These are phyloP conservation scores for Trichoderma arundinaceum DNA, from an alignment of 2,329 filamentous ascomycete species.

Conservation along the genomic window DNA sequence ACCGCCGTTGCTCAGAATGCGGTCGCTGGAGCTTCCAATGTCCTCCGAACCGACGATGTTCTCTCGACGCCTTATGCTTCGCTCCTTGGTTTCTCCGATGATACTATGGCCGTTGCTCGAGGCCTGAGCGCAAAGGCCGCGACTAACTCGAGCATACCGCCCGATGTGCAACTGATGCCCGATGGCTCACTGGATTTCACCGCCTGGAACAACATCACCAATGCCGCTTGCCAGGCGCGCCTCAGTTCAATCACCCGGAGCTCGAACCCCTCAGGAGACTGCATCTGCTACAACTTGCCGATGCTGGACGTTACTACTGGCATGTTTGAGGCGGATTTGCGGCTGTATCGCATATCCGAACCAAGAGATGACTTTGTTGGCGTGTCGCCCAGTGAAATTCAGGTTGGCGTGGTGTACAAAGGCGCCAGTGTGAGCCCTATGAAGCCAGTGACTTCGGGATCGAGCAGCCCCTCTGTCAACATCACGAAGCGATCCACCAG, in stretches of 20 bases:
- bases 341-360: slow-evolving; percentile 71
- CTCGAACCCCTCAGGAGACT: slow-evolving; percentile 76
- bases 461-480: slow-evolving; percentile 37
- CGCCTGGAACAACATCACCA: slow-evolving; percentile 62
- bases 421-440: slow-evolving; percentile 53
- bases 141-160: slow-evolving; percentile 33
- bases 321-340: slow-evolving; percentile 76
- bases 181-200: slow-evolving; percentile 59
- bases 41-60: slow-evolving; percentile 42
- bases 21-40: slow-evolving; percentile 30
- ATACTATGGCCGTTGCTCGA: slow-evolving; percentile 9
- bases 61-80: slow-evolving; percentile 41
- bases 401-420: slow-evolving; percentile 60
- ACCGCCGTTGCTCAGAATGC: slow-evolving; percentile 32
- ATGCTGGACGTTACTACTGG: slow-evolving; percentile 70
- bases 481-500: slow-evolving; percentile 36
- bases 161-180: slow-evolving; percentile 46
- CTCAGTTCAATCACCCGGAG: slow-evolving; percentile 62
- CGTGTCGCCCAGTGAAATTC: slow-evolving; percentile 58
- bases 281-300: slow-evolving; percentile 82
- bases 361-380: slow-evolving; percentile 60
- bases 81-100: slow-evolving; percentile 30
- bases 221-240: slow-evolving; percentile 62
- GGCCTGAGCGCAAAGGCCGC: slow-evolving; percentile 26
- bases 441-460: slow-evolving; percentile 26